Evolutionary conservation across 2,329 filamentous ascomycete species (phyloP), one percentile per base, ranked within the genome.

Genomic region (Calonectria leucothoes): DNA sequence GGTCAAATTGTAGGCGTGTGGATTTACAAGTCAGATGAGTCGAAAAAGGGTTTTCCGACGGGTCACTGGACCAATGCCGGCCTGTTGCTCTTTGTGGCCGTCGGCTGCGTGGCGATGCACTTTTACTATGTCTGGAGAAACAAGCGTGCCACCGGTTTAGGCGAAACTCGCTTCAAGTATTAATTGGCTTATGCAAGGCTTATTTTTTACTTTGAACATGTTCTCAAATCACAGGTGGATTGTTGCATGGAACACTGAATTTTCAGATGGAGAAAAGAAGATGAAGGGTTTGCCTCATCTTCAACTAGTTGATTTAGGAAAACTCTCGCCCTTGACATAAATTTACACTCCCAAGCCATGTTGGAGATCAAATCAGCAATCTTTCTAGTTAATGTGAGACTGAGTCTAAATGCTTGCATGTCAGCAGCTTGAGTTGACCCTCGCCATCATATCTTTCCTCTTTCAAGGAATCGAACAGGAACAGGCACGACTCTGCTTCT

Each of bases 1-100:
- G 93, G 93, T 0, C 92, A 94, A 81, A 94, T 94, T 48, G 89
- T 91, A 0, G 92, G 92, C 0, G 92, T 93, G 0, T 94, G 92
- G 92, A 94, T 94, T 69, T 94, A 94, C 82, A 93, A 92, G 78
- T 86, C 89, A 0, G 83, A 89, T 6, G 92, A 94, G 81, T 89
- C 87, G 8, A 80, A 83, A 17, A 84, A 77, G 14, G 92, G 93
- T 0, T 94, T 93, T 81, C 91, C 92, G 0, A 93, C 92, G 0
- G 93, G 93, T 0, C 92, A 94, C 79, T 93, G 90, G 89, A 88
- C 87, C 3, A 93, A 93, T 79, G 91, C 89, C 6, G 90, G 84
- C 3, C 80, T 93, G 73, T 80, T 93, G 29, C 84, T 93, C 14
- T 88, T 92, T 68, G 91, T 92, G 0, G 86, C 88, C 1, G 87